Conservation (phyloP, 176 grass and related monocot species). For the Lolium multiflorum region DNA sequence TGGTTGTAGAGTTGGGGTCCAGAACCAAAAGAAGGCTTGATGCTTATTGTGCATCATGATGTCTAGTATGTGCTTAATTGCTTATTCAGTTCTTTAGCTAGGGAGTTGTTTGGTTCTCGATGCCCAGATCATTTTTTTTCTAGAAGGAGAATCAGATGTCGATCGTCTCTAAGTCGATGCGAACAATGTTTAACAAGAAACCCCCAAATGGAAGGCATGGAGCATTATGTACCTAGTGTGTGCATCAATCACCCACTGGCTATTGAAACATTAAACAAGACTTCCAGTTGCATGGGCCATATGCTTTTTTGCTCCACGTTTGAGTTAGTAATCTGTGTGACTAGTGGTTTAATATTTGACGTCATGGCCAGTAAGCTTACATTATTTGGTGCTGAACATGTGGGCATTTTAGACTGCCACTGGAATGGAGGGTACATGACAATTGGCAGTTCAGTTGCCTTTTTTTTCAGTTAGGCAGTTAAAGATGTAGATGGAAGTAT, state of each 20-base stretch:
- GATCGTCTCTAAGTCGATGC: conserved; percentile 28
- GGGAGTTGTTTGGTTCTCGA: conserved; percentile 32
- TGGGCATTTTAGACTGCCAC: conserved; percentile 31
- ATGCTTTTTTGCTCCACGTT: conserved; percentile 22
- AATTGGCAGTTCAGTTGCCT: neutral
- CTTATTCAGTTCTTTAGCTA: conserved; percentile 23
- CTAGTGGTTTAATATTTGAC: conserved; percentile 10
- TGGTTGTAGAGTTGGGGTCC: conserved; percentile 1
- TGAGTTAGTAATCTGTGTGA: conserved; percentile 23
- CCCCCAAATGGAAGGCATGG: conserved; percentile 9
- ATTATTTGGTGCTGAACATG: conserved; percentile 18
- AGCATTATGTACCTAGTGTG: neutral
- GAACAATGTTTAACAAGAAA: conserved; percentile 17
- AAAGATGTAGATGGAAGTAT: neutral
- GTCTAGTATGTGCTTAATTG: neutral
- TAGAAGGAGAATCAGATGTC: conserved; percentile 29
- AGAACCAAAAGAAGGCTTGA: conserved; percentile 2
- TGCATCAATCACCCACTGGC: conserved; percentile 20
- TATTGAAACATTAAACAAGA: conserved; percentile 34
- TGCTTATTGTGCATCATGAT: conserved; percentile 10
- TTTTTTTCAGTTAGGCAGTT: neutral
- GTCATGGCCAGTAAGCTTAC: neutral
- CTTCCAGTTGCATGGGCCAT: conserved; percentile 12
- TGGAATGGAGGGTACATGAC: neutral
- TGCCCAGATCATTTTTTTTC: conserved; percentile 16